These are phyloP conservation scores for Oenanthe sinensis DNA, from an alignment of 129 eudicot genomes.

Conservation along the genomic window DNA sequence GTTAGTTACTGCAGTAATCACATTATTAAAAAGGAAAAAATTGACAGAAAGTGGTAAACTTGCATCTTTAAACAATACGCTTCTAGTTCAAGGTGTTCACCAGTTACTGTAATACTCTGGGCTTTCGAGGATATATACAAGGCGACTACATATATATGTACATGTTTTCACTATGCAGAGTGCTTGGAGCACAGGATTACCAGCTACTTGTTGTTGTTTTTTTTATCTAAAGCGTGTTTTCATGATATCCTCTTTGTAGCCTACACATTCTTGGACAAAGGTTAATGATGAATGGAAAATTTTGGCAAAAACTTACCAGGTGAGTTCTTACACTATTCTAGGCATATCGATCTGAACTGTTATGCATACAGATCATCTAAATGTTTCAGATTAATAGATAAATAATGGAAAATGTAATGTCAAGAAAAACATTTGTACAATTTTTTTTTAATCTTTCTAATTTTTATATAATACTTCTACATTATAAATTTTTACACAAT, in stretches of 20 bases:
- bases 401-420: too few species aligned
- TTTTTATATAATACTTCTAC: too few species aligned
- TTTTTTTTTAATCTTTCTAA: too few species aligned
- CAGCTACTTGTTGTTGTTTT: not conserved
- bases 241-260: conserved; percentile 22
- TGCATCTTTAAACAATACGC: conserved; percentile 11
- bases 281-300: conserved; percentile 73
- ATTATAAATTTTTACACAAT: not conserved
- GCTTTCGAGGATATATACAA: conserved; percentile 37
- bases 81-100: conserved; percentile 40
- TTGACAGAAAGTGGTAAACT: not conserved
- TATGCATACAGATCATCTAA: too few species aligned
- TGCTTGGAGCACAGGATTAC: not conserved
- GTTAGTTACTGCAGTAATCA: not conserved
- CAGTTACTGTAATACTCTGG: conserved; percentile 15
- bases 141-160: conserved; percentile 13
- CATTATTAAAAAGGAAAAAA: too few species aligned
- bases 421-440: too few species aligned
- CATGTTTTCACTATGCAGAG: too few species aligned
- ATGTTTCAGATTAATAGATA: too few species aligned
- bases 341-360: not conserved
- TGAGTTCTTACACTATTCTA: conserved; percentile 5
- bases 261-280: conserved; percentile 50
- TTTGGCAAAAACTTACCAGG: conserved; percentile 63
- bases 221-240: not conserved